Percentiles rank a stretch among this genome's conserved stretches.
phyloP scores from a whole-genome alignment of 768 basidiomycete species.

The Neoboletus subvelutipes region DNA sequence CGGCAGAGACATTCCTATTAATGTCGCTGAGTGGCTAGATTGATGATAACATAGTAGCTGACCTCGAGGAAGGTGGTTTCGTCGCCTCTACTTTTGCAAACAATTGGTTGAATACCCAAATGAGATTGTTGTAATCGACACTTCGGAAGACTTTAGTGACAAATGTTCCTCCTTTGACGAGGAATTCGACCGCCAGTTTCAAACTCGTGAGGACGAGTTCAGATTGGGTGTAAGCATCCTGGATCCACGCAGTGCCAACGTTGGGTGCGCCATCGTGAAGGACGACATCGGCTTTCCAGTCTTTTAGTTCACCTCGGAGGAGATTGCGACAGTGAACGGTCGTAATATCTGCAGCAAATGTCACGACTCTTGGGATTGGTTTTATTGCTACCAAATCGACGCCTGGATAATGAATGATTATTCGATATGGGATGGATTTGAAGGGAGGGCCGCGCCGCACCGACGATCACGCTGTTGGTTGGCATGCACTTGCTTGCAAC shows the following conservation, averaged over 20 bases:
- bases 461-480: constrained; percentile 85
- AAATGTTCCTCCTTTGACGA: constrained; percentile 90
- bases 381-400: constrained; percentile 96
- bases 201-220: constrained; percentile 95
- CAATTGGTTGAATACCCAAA: constrained; percentile 98
- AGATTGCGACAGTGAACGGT: constrained; percentile 86
- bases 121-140: constrained; percentile 95
- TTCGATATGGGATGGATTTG: constrained; percentile 8
- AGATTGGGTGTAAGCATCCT: constrained; percentile 96
- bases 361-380: constrained; percentile 89
- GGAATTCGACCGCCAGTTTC: constrained; percentile 93
- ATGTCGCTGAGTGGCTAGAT: not conserved
- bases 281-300: constrained; percentile 99
- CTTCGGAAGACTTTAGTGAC: constrained; percentile 99
- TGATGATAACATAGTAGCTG: constrained; percentile 15
- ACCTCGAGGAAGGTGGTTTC: constrained; percentile 97
- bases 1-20: constrained; percentile 92
- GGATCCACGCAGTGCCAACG: constrained; percentile 98
- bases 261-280: constrained; percentile 99
- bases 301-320: constrained; percentile 85
- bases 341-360: constrained; percentile 94
- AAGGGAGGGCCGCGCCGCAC: constrained; percentile 41
- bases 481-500: constrained; percentile 99
- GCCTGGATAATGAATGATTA: constrained; percentile 45
- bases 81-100: constrained; percentile 98